Base-by-base conservation (phyloP, 2,329 filamentous ascomycete species). In the Decorospora gaudefroyi region DNA sequence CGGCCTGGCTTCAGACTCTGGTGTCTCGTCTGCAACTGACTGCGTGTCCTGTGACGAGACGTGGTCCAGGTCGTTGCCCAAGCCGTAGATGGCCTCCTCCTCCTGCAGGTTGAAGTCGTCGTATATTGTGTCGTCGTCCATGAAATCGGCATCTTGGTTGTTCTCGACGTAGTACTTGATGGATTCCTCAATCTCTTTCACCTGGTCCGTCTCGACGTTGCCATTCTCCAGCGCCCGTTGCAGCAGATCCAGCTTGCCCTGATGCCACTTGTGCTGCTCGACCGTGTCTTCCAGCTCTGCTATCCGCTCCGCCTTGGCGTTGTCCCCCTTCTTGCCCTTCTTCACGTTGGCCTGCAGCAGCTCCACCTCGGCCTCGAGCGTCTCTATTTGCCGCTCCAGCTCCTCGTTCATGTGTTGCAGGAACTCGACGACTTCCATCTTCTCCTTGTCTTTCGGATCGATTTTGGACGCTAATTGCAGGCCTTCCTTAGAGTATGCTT, bases 401-500 rank as follows among this genome's bases (percentile, higher is more conserved):
- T 96, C 89, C 66, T 96, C 91, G 41, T 97, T 90, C 82, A 89
- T 90, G 45, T 76, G 81, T 51, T 84, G 85, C 31, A 99, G 77
- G 73, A 97, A 97, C 44, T 96, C 87, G 74, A 86, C 83, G 19
- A 88, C 81, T 62, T 97, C 92, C 51, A 88, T 78, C 74, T 96
- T 95, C 69, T 95, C 92, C 71, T 95, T 90, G 72, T 97, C 93
- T 70, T 91, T 95, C n/a, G 93, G 93, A 74, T 99, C 93, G 54
- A 97, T 81, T 73, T 95, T 95, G 36, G 90, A 86, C 17, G 90
- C 90, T 38, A 92, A 88, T 53, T 89, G 93, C 55, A 99, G 76
- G 30, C 93, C 93, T 74, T 97, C 93, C 78, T 99, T 97, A 51
- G 93, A 97, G 75, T 96, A 99, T 50, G 93, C 93, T 74, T 99